Base-by-base conservation (phyloP, 129 eudicot genomes). In the Erigeron canadensis region DNA sequence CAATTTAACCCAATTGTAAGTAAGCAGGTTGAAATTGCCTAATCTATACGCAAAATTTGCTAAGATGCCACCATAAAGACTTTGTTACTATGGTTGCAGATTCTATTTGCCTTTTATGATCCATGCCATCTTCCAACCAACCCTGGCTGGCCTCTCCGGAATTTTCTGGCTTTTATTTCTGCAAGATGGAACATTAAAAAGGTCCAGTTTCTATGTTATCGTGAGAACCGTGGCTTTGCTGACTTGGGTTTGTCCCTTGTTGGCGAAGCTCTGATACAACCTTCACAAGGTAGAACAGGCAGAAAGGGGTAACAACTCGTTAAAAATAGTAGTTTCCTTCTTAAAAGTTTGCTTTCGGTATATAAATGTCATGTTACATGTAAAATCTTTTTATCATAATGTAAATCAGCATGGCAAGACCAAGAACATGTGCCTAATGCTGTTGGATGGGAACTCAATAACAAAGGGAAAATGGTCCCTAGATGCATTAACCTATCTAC, bases 121-220 rank as follows among this genome's bases (percentile, higher is more conserved):
- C 98, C 98, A 6, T 89, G 95, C 71, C 84, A 93, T 73, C 92
- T 82, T 73, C 92, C 90, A 55, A 80, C 77, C 74, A 83, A 85
- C 68, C 96, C 98, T 5, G 98, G 98, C 48, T 93, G 98, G 98
- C 96, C 95, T 37, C 96, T 93, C n/a, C 95, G 96, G 56, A 93
- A 93, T 79, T 84, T 77, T 53, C 78, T 93, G 46, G 86, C 82
- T 7, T 85, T 75, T 65, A 77, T 89, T 63, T 80, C 73, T 59
- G 63, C 78, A 62, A 89, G 88, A 82, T 93, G 95, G 96, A 81
- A 84, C 45, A 77, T 87, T 47, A 81, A 79, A 28, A 85, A 81
- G 65, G 75, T 93, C 70, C 79, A 39, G 22, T 87, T 93, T 62
- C 82, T 93, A 59, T 89, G 98, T 85, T 93, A 93, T 65, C 90